phyloP scores from a whole-genome alignment of 441 rosid genomes.

The Eutrema salsugineum region DNA sequence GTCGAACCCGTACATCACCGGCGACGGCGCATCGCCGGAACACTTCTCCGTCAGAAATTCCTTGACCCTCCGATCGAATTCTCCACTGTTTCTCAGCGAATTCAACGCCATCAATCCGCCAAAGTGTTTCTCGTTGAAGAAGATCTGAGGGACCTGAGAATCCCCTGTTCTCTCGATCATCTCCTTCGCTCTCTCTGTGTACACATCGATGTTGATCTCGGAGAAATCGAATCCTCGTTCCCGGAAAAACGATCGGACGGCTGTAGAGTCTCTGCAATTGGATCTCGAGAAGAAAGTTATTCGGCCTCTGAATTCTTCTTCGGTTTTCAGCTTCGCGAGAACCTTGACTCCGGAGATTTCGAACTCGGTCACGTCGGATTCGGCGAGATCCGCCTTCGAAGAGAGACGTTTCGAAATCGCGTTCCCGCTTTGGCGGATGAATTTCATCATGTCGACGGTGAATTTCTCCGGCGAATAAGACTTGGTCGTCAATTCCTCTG shows the following conservation, averaged over 20 bases:
- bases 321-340: constrained; percentile 49
- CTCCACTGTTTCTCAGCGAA: constrained; percentile 69
- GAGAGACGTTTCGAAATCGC: constrained; percentile 54
- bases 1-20: constrained; percentile 65
- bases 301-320: constrained; percentile 46
- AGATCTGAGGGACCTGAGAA: constrained; percentile 72
- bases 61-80: constrained; percentile 51
- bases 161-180: constrained; percentile 59
- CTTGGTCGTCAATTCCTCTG: constrained; percentile 18
- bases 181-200: constrained; percentile 55
- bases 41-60: constrained; percentile 54
- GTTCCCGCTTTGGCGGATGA: constrained; percentile 56
- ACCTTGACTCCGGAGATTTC: constrained; percentile 74
- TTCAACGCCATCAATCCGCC: constrained; percentile 87
- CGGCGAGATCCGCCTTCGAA: constrained; percentile 1
- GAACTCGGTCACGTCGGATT: constrained; percentile 56
- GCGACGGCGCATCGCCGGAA: constrained; percentile 51
- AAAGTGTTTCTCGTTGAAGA: constrained; percentile 74
- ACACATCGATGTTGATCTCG: constrained; percentile 88
- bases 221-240: constrained; percentile 54
- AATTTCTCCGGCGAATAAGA: constrained; percentile 33
- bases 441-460: constrained; percentile 41
- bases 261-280: constrained; percentile 75
- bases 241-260: constrained; percentile 62
- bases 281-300: constrained; percentile 75